Percentiles rank a stretch among this genome's conserved stretches.
Evolutionary conservation across 805 yeast species (phyloP).

Genomic region (Zygotorulaspora danielsina): DNA sequence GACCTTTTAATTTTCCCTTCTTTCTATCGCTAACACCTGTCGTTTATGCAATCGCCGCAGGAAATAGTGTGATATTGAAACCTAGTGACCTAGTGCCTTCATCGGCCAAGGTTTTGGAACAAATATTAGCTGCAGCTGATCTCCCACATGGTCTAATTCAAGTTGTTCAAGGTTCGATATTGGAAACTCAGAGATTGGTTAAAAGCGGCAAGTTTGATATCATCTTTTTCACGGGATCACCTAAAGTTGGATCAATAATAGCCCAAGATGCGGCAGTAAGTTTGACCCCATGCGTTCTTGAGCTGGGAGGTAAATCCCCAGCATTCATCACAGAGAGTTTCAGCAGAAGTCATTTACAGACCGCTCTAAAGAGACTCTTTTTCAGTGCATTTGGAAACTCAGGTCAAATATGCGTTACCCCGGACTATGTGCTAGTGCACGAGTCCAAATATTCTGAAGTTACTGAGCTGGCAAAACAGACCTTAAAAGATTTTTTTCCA

Average conservation of each 20-base stretch:
- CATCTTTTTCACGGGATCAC: conserved; percentile 82
- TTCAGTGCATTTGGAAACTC: conserved; percentile 79
- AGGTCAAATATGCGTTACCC: conserved; percentile 90
- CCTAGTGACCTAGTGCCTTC: conserved; percentile 71
- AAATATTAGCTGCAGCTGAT: conserved; percentile 44
- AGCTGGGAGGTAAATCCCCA: conserved; percentile 92
- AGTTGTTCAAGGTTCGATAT: conserved; percentile 69
- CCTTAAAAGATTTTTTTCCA: conserved; percentile 45
- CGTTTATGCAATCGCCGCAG: conserved; percentile 78
- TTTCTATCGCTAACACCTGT: conserved; percentile 59
- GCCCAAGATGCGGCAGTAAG: conserved; percentile 79
- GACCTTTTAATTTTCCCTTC: conserved; percentile 45
- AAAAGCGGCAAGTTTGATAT: conserved; percentile 63
- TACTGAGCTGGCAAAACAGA: conserved; percentile 38
- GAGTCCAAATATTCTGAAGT: conserved; percentile 51
- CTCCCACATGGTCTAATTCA: conserved; percentile 54
- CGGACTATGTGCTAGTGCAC: conserved; percentile 77
- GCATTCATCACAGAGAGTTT: conserved; percentile 57
- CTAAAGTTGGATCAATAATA: conserved; percentile 68
- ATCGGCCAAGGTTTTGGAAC: conserved; percentile 53
- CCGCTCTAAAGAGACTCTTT: conserved; percentile 56
- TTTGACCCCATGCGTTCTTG: conserved; percentile 75
- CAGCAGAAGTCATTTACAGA: conserved; percentile 41
- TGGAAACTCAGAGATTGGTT: conserved; percentile 57
- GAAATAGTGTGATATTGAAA: conserved; percentile 74